Base-by-base conservation (phyloP, 805 yeast genomes). In the Saturnispora serradocipensis region DNA sequence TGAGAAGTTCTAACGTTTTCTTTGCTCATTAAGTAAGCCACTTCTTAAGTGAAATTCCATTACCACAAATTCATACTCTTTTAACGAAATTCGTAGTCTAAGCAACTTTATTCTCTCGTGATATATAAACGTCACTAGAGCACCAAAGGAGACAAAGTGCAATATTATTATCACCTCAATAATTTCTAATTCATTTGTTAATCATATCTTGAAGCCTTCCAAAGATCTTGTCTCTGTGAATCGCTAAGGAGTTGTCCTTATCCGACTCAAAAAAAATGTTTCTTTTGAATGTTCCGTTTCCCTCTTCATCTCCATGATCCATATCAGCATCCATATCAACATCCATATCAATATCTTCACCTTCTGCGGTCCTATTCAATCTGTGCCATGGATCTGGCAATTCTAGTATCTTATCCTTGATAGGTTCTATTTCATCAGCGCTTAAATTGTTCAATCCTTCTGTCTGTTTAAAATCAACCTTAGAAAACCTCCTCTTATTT, bases 211-310 rank as follows among this genome's bases (percentile, higher is more conserved):
- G 78, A 27, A 84, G 63, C 51, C 69, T 71, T 1, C 80, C 80
- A 63, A 83, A 82, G 5, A 83, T 81, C 46, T 65, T 69, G 58
- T 83, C 88, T 50, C 89, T 66, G 58, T 84, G 83, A 1, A 74
- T 71, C 0, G 88, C 88, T 56, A 81, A 45, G 4, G 79, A 81
- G 58, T 81, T 84, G 30, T 79, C 80, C 38, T 68, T 72, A 51
- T 83, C 88, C 6, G 67, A 64, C 2, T 73, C 70, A 58, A 82
- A 82, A 58, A 82, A 83, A n/a, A 65, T 62, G 56, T 82, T 75
- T 50, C 88, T 60, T 53, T 66, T 62, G 43, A 63, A 65, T n/a
- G 50, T 44, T 9, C 46, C 54, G 22, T 53, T 54, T 15, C 28
- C 53, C 20, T 43, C 49, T 9, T 38, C 15, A 5, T 30, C 42